phyloP scores from a whole-genome alignment of 2,329 filamentous ascomycete species.

The Endocalyx cinctus region DNA sequence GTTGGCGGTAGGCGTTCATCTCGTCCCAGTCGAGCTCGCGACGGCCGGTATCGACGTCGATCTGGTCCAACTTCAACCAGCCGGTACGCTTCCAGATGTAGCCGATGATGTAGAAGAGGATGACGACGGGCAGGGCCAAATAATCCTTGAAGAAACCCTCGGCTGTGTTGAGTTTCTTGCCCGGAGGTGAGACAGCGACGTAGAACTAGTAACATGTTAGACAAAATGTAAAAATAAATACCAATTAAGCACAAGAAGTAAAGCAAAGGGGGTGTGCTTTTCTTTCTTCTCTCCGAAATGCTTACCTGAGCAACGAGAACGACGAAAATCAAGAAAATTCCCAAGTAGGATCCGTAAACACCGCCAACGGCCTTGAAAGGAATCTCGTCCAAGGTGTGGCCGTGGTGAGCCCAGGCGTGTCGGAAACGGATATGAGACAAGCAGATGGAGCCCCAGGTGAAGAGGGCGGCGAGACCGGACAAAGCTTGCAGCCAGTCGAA shows the following conservation, averaged over 20 bases:
- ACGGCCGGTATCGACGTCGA: constrained; percentile 63
- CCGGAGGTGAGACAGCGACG: constrained; percentile 34
- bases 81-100: constrained; percentile 61
- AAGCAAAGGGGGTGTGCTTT: not conserved
- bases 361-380: constrained; percentile 60
- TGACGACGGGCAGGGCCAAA: constrained; percentile 49
- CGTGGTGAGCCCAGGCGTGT: constrained; percentile 55
- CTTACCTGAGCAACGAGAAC: constrained; percentile 51
- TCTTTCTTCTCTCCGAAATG: not conserved
- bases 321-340: constrained; percentile 52
- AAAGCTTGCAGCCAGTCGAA: constrained; percentile 65
- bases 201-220: constrained; percentile 33
- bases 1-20: constrained; percentile 43
- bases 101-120: constrained; percentile 49
- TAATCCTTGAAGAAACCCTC: constrained; percentile 50
- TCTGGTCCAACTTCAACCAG: constrained; percentile 53
- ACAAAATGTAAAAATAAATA: not conserved
- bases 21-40: constrained; percentile 58
- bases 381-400: constrained; percentile 62
- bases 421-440: constrained; percentile 67
- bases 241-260: not conserved
- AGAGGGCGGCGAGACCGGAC: constrained; percentile 60
- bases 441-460: constrained; percentile 67
- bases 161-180: constrained; percentile 28
- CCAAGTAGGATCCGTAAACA: constrained; percentile 60